Conservation (phyloP, 2,329 filamentous ascomycete species). For the Botryosphaeria dothidea region DNA sequence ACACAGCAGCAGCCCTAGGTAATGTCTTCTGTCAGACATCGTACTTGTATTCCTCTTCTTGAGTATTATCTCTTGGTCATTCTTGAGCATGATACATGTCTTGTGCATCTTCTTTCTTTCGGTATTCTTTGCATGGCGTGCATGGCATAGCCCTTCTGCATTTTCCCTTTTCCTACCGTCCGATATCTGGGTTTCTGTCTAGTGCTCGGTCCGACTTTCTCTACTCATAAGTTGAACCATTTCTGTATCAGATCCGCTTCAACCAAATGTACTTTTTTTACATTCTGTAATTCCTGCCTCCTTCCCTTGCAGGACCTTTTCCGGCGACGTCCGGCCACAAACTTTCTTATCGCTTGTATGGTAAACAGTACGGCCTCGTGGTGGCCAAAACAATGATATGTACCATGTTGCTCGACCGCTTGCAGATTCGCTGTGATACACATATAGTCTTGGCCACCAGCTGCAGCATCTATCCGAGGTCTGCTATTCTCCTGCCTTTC, state of each 20-base stretch:
- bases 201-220: not conserved
- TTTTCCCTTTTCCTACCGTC: not conserved
- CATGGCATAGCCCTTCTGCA: slow-evolving; percentile 8
- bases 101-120: not conserved
- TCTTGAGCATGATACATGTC: not conserved
- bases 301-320: not conserved
- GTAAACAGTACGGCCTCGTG: not conserved
- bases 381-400: not conserved
- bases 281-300: not conserved
- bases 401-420: not conserved
- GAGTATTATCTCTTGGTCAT: not conserved
- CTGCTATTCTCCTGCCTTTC: slow-evolving; percentile 2
- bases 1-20: not conserved
- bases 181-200: not conserved
- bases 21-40: slow-evolving; percentile 1
- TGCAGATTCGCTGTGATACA: not conserved
- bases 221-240: not conserved
- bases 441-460: not conserved
- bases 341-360: not conserved
- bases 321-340: not conserved
- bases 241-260: not conserved
- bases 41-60: not conserved
- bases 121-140: slow-evolving; percentile 12
- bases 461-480: not conserved
- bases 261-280: not conserved